phyloP scores from a whole-genome alignment of 345 rosid species.

The Eucalyptus melliodora region DNA sequence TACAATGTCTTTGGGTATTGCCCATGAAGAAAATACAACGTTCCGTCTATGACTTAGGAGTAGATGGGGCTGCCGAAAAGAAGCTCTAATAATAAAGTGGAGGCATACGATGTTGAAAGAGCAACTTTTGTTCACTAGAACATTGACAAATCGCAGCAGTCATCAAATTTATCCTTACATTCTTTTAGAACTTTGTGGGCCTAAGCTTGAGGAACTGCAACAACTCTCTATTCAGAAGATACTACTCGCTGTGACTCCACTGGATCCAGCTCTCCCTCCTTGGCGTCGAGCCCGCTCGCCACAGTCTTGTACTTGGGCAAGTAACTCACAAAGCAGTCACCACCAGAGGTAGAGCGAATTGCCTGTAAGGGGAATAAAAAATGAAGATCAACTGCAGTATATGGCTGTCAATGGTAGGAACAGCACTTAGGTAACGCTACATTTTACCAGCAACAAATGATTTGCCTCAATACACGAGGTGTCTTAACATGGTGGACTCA shows the following conservation, averaged over 20 bases:
- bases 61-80: neutral
- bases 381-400: neutral
- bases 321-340: no score
- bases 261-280: no score
- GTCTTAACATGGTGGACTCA: neutral
- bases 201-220: no score
- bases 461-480: neutral
- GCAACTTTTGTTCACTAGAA: neutral
- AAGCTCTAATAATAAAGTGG: neutral
- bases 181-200: no score
- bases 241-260: no score
- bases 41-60: neutral
- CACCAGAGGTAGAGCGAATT: neutral
- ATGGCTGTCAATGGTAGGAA: neutral
- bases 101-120: neutral
- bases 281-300: fast-evolving
- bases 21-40: neutral
- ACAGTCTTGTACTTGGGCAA: no score
- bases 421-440: neutral
- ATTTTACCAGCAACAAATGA: neutral
- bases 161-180: no score
- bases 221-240: no score
- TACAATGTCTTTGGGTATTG: no score
- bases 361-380: neutral
- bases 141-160: no score